Evolutionary conservation across 306 rosid genomes (phyloP), one percentile per base, ranked within the genome.

Genomic region (Malus orientalis): DNA sequence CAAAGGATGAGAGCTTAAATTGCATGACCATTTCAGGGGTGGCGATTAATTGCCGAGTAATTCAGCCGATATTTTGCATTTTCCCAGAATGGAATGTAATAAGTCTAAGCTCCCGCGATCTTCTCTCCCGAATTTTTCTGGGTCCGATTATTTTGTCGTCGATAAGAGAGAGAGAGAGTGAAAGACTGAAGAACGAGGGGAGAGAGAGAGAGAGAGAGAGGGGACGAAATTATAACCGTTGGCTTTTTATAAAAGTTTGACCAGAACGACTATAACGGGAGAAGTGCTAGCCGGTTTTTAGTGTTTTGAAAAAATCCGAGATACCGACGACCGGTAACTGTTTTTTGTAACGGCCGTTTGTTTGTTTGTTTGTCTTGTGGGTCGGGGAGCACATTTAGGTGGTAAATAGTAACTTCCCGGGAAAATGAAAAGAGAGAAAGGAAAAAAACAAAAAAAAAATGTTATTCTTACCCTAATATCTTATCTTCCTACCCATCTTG

Each of bases 161-260:
- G 75, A 59, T 14, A 40, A 23, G 38, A 15, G 60, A 57, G 59
- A 38, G 27, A 38, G 30, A 11, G 6, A 11, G 60, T 33, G 61
- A 51, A n/a, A 42, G 30, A 11, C 6, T 51, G 72, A 70, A 45
- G 14, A 59, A 13, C 63, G 58, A 32, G 9, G 45, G 32, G 11
- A 64, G 19, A 12, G 69, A 64, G 66, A 25, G 66, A 64, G 11
- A 64, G 19, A 12, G 69, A 64, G 66, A 25, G 66, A 30, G 62
- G 36, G n/a, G 38, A 62, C 78, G 76, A 60, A 11, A 65, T 83
- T 84, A 11, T 85, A 85, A 88, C 93, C 87, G 91, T 86, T 84
- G 73, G 29, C 74, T 82, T 83, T 86, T 61, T 77, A 76, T 32
- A 66, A 22, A 53, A 1, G 15, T 4, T 59, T 71, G 74, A 72